Conservation (phyloP, 768 basidiomycete species). For the Kwoniella heveanensis region DNA sequence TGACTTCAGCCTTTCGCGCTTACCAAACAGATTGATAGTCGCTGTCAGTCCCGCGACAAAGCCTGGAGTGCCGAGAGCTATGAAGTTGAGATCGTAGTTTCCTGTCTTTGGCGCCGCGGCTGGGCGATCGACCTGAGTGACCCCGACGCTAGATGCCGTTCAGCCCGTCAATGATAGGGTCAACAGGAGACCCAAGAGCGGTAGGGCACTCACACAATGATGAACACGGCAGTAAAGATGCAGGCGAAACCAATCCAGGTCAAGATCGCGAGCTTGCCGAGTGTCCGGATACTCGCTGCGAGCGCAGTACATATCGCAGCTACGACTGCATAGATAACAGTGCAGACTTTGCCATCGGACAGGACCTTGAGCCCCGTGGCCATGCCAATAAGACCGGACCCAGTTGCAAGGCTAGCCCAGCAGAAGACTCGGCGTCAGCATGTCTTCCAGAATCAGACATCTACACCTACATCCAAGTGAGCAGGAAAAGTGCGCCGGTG, state of each 20-base stretch:
- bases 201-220: conserved; percentile 11
- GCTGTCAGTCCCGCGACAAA: too few species aligned
- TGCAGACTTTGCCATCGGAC: conserved; percentile 49
- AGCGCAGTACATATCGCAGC: conserved; percentile 31
- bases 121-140: conserved; percentile 33
- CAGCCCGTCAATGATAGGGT: too few species aligned
- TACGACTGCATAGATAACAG: conserved; percentile 48
- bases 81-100: conserved; percentile 25
- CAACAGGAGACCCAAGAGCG: too few species aligned
- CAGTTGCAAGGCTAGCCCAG: conserved; percentile 11
- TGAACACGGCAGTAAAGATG: conserved; percentile 13
- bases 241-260: conserved; percentile 10
- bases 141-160: conserved; percentile 9
- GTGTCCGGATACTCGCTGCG: conserved; percentile 35
- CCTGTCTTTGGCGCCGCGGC: conserved; percentile 25
- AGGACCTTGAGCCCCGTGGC: conserved; percentile 52
- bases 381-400: conserved; percentile 43
- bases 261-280: conserved; percentile 40
- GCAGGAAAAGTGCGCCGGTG: too few species aligned
- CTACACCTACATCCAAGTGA: too few species aligned
- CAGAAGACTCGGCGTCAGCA: too few species aligned
- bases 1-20: too few species aligned
- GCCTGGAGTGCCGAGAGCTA: background rate
- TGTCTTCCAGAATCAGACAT: too few species aligned
- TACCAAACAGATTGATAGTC: too few species aligned